These are phyloP conservation scores for Pholiota molesta DNA, from an alignment of 768 basidiomycete genomes.

Conservation along the genomic window DNA sequence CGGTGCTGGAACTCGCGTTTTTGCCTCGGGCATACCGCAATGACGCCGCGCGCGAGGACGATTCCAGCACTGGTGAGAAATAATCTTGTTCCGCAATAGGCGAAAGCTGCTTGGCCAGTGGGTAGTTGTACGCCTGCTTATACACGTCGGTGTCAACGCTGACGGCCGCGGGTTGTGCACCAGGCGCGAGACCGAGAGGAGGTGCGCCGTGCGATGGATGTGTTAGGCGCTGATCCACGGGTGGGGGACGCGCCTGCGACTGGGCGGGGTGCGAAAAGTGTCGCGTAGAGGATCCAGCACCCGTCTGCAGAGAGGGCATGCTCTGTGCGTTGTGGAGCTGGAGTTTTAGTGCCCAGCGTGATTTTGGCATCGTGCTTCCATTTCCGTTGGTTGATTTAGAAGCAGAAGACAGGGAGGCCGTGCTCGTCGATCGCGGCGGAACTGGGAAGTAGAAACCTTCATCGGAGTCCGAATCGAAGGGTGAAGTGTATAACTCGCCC, in stretches of 20 bases:
- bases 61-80: slow-evolving; percentile 43
- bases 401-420: slow-evolving; percentile 7
- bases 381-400: slow-evolving; percentile 4
- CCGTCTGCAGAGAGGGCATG: slow-evolving; percentile 4
- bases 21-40: slow-evolving; percentile 17
- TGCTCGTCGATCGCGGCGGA: slow-evolving; percentile 7
- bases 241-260: not conserved
- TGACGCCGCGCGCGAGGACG: slow-evolving; percentile 20
- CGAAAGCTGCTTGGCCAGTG: slow-evolving; percentile 55
- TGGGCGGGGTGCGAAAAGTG: not conserved
- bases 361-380: slow-evolving; percentile 21
- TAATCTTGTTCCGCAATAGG: slow-evolving; percentile 72
- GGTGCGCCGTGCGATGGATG: slow-evolving; percentile 4
- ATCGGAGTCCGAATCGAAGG: slow-evolving; percentile 19
- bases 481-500: slow-evolving; percentile 21
- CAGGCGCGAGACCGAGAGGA: slow-evolving; percentile 4
- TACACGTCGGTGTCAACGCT: slow-evolving; percentile 35
- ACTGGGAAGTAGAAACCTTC: slow-evolving; percentile 10
- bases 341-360: slow-evolving; percentile 25
- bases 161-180: slow-evolving; percentile 10
- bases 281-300: not conserved
- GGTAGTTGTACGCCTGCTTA: slow-evolving; percentile 38
- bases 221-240: not conserved
- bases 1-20: slow-evolving; percentile 7
- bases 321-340: slow-evolving; percentile 21